Conservation (phyloP, 192 early-diverging fungal species). For the Spinellus fusiger region DNA sequence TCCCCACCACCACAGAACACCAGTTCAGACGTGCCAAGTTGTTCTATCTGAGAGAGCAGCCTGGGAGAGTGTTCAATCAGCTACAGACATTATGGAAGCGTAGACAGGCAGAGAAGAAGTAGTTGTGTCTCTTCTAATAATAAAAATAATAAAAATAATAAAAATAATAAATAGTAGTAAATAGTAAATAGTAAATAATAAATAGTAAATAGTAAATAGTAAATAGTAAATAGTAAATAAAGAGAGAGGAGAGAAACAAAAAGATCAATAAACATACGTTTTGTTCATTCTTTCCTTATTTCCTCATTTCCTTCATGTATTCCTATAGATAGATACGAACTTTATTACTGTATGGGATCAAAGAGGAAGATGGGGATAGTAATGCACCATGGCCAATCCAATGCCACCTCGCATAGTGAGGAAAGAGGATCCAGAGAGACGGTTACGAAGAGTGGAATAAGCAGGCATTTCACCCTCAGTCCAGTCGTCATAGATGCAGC, state of each 20-base stretch:
- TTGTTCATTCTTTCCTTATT: no score
- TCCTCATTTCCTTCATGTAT: no score
- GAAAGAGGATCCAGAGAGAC: constrained; percentile 29
- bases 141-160: constrained; percentile 7
- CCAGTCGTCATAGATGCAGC: constrained; percentile 51
- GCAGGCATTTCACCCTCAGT: constrained; percentile 40
- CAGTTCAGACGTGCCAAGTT: constrained; percentile 68
- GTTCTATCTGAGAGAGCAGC: constrained; percentile 72
- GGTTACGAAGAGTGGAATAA: constrained; percentile 30
- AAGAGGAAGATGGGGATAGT: background rate
- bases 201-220: background rate
- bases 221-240: background rate
- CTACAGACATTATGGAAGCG: constrained; percentile 32
- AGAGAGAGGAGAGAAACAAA: background rate
- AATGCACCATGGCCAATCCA: constrained; percentile 18
- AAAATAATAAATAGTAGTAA: background rate
- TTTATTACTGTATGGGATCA: background rate
- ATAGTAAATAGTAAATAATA: background rate
- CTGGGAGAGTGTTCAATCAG: constrained; percentile 61
- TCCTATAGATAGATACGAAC: no score
- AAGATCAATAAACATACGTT: background rate
- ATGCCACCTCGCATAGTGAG: constrained; percentile 27
- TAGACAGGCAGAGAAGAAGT: constrained; percentile 25
- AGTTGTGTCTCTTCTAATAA: background rate
- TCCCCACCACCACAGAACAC: constrained; percentile 40